A percentile compares a stretch with the other conserved stretches of the same genome.
These are phyloP conservation scores for Lactarius quietus DNA, from an alignment of 768 basidiomycete genomes.

Conservation along the genomic window DNA sequence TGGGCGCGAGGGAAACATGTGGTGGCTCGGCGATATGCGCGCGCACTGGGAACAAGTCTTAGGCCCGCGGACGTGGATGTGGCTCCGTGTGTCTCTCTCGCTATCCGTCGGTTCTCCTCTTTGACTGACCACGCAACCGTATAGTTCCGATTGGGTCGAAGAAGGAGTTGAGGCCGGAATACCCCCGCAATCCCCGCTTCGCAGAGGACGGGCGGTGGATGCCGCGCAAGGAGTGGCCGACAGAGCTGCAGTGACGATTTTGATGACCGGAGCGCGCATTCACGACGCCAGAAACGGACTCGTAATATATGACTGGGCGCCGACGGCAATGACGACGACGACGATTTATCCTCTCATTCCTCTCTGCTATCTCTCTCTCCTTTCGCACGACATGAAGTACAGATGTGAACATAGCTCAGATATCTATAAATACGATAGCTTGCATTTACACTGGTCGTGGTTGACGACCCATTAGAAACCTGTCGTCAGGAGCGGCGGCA, in stretches of 20 bases:
- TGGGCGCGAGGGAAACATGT: constrained; percentile 75
- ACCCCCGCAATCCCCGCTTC: constrained; percentile 70
- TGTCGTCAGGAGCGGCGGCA: no score
- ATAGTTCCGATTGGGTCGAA: constrained; percentile 51
- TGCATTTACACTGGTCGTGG: neutral
- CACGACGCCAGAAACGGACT: neutral
- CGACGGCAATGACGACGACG: neutral
- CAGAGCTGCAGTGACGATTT: constrained; percentile 40
- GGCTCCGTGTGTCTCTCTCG: constrained; percentile 69
- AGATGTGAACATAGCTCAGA: neutral
- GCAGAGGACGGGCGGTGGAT: constrained; percentile 64
- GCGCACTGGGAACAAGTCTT: constrained; percentile 80
- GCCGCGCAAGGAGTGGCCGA: constrained; percentile 67
- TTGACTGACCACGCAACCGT: neutral
- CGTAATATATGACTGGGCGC: neutral
- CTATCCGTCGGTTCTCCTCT: neutral
- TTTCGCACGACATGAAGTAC: neutral
- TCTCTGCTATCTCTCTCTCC: no score
- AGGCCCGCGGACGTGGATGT: constrained; percentile 63
- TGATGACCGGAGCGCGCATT: neutral
- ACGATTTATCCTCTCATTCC: neutral
- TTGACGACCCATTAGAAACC: neutral
- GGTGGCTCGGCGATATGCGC: constrained; percentile 68
- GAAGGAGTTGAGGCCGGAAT: constrained; percentile 56
- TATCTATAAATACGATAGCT: neutral